A percentile compares a stretch with the other conserved stretches of the same genome.
Evolutionary conservation across 306 rosid genomes (phyloP).

Genomic region (Cicer chorassanicum): DNA sequence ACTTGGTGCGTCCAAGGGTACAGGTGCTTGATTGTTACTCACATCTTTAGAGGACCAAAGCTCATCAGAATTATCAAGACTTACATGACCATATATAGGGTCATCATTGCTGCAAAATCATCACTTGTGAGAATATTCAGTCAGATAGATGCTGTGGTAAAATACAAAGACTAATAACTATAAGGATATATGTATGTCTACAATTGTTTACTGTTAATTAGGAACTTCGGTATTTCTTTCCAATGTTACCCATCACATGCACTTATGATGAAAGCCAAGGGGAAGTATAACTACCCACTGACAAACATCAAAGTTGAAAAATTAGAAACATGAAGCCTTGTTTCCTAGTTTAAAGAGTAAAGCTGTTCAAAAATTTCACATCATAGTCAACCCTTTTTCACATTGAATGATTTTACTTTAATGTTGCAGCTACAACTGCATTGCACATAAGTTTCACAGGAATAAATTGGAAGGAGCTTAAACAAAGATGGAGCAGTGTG

Average conservation of each 20-base stretch:
- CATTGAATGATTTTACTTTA: conserved; percentile 12
- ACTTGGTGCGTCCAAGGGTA: conserved; percentile 50
- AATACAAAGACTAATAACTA: conserved; percentile 16
- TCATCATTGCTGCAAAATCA: conserved; percentile 88
- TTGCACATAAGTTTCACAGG: conserved; percentile 15
- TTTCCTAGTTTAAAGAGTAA: conserved; percentile 24
- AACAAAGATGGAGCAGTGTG: conserved; percentile 38
- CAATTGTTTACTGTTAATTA: conserved; percentile 33
- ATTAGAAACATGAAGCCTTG: not conserved
- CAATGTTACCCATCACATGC: conserved; percentile 32
- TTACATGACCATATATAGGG: conserved; percentile 67
- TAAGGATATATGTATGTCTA: conserved; percentile 10
- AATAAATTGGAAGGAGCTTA: conserved; percentile 7
- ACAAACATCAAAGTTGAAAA: conserved; percentile 8
- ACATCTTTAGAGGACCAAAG: conserved; percentile 77
- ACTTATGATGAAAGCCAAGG: conserved; percentile 16
- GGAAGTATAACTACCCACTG: conserved; percentile 28
- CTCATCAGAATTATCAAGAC: conserved; percentile 67
- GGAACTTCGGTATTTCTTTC: conserved; percentile 18
- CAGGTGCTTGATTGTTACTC: conserved; percentile 50
- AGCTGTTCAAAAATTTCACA: not conserved
- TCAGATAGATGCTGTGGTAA: conserved; percentile 50
- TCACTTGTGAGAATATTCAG: conserved; percentile 74
- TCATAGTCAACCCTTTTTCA: conserved; percentile 16
- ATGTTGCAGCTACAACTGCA: not conserved